Percentiles rank a stretch among this genome's conserved stretches.
phyloP scores from a whole-genome alignment of 2,329 filamentous ascomycete species.

The Magnaporthiopsis incrustans region DNA sequence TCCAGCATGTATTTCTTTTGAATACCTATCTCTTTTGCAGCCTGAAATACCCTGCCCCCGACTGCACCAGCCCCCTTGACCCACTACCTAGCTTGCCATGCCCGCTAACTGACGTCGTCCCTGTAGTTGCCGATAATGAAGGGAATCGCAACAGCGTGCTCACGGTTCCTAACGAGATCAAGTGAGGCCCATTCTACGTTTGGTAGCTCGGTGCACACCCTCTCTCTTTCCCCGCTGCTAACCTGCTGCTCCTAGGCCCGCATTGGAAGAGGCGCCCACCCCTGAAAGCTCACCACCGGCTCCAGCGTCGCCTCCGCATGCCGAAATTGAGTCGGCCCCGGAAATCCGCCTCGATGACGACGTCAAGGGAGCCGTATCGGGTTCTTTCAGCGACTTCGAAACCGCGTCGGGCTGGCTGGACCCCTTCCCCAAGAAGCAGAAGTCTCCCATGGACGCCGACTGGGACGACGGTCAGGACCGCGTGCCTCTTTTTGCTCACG shows the following conservation, averaged over 20 bases:
- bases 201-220: background rate
- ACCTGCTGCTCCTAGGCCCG: constrained; percentile 1
- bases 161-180: constrained; percentile 15
- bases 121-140: constrained; percentile 29
- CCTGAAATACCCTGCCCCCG: background rate
- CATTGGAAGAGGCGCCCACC: background rate
- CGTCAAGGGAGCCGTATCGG: background rate
- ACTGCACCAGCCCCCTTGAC: background rate
- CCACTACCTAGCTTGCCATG: background rate
- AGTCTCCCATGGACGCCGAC: background rate
- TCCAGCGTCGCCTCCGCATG: constrained; percentile 10
- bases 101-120: background rate
- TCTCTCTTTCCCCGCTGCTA: background rate
- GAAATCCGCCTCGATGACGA: background rate
- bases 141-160: constrained; percentile 44
- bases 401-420: constrained; percentile 6
- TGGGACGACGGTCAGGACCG: constrained; percentile 6
- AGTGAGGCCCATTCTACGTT: background rate
- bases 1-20: background rate
- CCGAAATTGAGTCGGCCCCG: background rate
- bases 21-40: background rate
- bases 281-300: constrained; percentile 8
- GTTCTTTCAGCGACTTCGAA: background rate
- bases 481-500: constrained; percentile 13
- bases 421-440: constrained; percentile 1